Base-by-base conservation (phyloP, 768 basidiomycete species). In the Tulasnella sp. region DNA sequence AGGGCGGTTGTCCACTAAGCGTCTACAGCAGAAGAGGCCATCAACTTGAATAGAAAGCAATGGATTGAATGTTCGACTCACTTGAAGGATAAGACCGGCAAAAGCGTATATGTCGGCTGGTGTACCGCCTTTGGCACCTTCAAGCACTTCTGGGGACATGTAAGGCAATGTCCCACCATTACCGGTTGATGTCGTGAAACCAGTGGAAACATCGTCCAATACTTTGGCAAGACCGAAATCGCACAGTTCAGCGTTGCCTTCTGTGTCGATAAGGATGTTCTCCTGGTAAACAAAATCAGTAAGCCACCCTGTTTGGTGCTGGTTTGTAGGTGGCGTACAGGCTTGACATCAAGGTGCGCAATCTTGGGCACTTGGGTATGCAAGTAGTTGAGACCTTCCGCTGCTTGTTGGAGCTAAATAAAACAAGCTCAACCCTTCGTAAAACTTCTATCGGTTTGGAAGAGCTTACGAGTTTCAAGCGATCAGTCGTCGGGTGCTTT, bases 191-290 rank as follows among this genome's bases (percentile, higher is more conserved):
- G 53, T 41, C 17, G 53, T 41, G 53, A 31, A 55, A 15, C 39
- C 37, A 14, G 53, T 17, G 15, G 56, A 4, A 5, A 17, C 56
- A 8, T 48, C 56, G 15, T 35, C 32, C 0, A 51, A 46, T 12
- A 57, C 34, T 9, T 43, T 41, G 21, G 29, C 37, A 37, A 57
- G 35, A 7, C 56, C 56, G n/a, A 57, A 57, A 25, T 57, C 56
- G 32, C 46, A 57, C 6, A 57, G 14, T 25, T 36, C 27, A 4
- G 56, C 34, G 32, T 32, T 34, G 14, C 50, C 50, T 21, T 57
- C 52, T 6, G 29, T 21, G 21, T 56, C 35, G 17, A 57, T 46
- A 6, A 57, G 56, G 8, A 57, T 35, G 17, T 57, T 57, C n/a
- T 21, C 27, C 56, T 49, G 1, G 23, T 25, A 8, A n/a, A 11